Percentiles rank a stretch among this genome's conserved stretches.
Evolutionary conservation across 345 rosid genomes (phyloP).

Genomic region (Carallia brachiata): DNA sequence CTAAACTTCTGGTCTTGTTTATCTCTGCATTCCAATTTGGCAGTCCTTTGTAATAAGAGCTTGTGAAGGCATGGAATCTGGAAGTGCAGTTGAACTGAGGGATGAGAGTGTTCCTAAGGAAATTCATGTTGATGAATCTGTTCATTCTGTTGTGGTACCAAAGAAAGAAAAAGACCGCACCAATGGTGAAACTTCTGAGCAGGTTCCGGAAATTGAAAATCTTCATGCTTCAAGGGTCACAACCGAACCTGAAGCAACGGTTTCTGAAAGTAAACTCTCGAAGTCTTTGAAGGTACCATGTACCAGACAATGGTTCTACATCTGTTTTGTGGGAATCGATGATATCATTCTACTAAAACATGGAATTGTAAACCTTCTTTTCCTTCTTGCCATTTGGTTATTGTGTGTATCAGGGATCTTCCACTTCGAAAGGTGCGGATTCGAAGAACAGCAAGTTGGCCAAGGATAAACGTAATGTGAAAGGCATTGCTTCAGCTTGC

Average conservation of each 20-base stretch:
- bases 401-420: constrained; percentile 39
- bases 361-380: not conserved
- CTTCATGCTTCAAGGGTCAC: too few relatives aligned
- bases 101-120: constrained; percentile 35
- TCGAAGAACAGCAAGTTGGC: constrained; percentile 44
- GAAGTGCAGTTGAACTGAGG: constrained; percentile 28
- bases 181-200: constrained; percentile 29
- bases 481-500: constrained; percentile 37
- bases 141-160: constrained; percentile 13
- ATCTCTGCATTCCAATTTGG: constrained; percentile 10
- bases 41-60: constrained; percentile 16
- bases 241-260: constrained; percentile 19
- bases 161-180: constrained; percentile 27
- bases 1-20: not conserved
- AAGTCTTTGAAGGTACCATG: constrained; percentile 50
- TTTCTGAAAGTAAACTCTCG: constrained; percentile 38
- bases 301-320: constrained; percentile 16
- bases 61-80: constrained; percentile 57
- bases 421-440: constrained; percentile 18
- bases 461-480: constrained; percentile 51
- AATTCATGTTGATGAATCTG: constrained; percentile 31
- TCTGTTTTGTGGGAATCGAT: constrained; percentile 11
- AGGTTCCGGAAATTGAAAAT: not conserved
- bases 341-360: not conserved
- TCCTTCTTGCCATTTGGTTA: too few relatives aligned